A percentile compares a stretch with the other conserved stretches of the same genome.
phyloP scores from a whole-genome alignment of 2,329 filamentous ascomycete genomes.

The Periconia digitata region DNA sequence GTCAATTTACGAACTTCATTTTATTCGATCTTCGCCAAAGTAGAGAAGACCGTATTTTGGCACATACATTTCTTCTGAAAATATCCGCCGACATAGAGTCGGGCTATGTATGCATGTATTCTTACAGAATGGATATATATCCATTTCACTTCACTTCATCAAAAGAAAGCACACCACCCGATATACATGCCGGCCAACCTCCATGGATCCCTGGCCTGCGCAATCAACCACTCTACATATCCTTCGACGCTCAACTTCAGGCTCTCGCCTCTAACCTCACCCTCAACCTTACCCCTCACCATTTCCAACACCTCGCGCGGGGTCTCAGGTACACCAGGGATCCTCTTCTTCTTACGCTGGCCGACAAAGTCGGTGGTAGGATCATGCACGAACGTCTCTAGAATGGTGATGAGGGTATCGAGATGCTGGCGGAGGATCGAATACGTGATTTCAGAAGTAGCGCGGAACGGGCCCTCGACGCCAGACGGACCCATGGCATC shows the following conservation, averaged over 20 bases:
- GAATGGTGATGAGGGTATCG: conserved; percentile 94
- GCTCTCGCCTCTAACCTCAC: conserved; percentile 80
- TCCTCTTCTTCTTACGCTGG: conserved; percentile 62
- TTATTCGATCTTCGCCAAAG: no score
- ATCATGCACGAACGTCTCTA: conserved; percentile 97
- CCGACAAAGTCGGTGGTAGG: conserved; percentile 89
- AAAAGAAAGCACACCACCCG: conserved; percentile 80
- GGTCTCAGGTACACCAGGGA: conserved; percentile 63
- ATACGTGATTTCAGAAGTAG: conserved; percentile 86
- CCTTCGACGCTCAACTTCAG: conserved; percentile 94
- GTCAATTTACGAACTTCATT: no score
- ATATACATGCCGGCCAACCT: conserved; percentile 96
- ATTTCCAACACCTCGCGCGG: conserved; percentile 83
- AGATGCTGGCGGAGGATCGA: conserved; percentile 84
- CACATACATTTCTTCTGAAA: no score
- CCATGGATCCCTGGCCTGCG: conserved; percentile 75
- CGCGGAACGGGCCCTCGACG: conserved; percentile 87
- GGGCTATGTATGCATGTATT: no score
- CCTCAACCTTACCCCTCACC: conserved; percentile 83
- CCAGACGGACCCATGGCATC: conserved; percentile 95
- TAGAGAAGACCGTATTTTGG: no score
- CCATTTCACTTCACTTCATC: no score
- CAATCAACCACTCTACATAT: conserved; percentile 93
- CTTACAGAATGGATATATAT: no score
- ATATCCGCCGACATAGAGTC: no score